A percentile compares a stretch with the other conserved stretches of the same genome.
Conservation (phyloP, 2,329 filamentous ascomycete species). For the Diaporthe sp. region DNA sequence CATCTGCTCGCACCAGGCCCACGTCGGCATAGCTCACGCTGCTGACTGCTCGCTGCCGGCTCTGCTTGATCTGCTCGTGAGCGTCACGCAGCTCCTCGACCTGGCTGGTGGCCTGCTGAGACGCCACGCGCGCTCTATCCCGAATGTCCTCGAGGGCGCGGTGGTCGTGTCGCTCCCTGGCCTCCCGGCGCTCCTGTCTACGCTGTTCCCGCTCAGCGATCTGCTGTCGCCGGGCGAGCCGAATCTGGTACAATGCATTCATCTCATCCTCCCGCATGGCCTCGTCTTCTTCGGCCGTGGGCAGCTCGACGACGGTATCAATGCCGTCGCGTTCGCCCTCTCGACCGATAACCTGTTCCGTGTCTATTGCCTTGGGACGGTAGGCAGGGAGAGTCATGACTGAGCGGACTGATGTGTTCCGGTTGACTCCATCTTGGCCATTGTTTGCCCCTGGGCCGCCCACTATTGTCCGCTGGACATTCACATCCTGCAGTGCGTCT, state of each 20-base stretch:
- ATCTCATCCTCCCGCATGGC: conserved; percentile 87
- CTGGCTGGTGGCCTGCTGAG: conserved; percentile 63
- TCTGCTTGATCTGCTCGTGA: conserved; percentile 69
- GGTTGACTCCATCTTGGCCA: conserved; percentile 68
- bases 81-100: conserved; percentile 72
- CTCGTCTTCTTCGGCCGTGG: conserved; percentile 85
- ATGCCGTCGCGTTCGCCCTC: conserved; percentile 94
- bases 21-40: conserved; percentile 83
- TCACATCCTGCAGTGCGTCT: conserved; percentile 39
- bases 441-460: conserved; percentile 33
- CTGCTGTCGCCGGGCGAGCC: conserved; percentile 81
- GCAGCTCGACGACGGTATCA: conserved; percentile 89
- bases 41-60: conserved; percentile 77
- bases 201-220: conserved; percentile 83
- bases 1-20: conserved; percentile 83
- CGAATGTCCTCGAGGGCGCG: conserved; percentile 77
- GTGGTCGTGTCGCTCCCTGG: conserved; percentile 78
- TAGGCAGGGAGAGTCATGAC: conserved; percentile 95
- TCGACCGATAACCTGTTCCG: conserved; percentile 86
- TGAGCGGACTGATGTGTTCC: conserved; percentile 90
- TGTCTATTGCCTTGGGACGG: conserved; percentile 77
- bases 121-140: conserved; percentile 64
- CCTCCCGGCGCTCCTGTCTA: conserved; percentile 78
- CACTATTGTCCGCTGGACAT: conserved; percentile 29
- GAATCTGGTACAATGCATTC: conserved; percentile 92